Evolutionary conservation across 768 basidiomycete species (phyloP).

Genomic region (Boletus eberwhitei): DNA sequence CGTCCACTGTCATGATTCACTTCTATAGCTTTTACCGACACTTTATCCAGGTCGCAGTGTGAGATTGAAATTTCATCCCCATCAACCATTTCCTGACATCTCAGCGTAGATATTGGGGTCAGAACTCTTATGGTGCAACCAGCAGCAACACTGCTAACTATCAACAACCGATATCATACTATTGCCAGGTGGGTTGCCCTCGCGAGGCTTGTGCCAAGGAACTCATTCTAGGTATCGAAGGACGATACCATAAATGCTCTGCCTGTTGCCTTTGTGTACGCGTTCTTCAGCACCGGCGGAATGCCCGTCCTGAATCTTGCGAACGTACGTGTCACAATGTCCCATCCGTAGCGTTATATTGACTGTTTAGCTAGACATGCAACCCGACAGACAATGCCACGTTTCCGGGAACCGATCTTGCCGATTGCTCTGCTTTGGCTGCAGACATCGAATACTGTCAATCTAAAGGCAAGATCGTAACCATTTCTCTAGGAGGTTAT

Average conservation of each 20-base stretch:
- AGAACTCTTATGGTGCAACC: slow-evolving; percentile 68
- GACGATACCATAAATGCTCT: slow-evolving; percentile 68
- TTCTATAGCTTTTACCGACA: slow-evolving; percentile 1
- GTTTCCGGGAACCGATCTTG: slow-evolving; percentile 42
- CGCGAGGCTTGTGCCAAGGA: background rate
- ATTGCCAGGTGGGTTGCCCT: slow-evolving; percentile 49
- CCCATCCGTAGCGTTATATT: background rate
- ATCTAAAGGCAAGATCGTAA: slow-evolving; percentile 45
- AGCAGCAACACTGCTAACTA: slow-evolving; percentile 49
- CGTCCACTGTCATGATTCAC: slow-evolving; percentile 16
- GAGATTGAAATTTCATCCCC: slow-evolving; percentile 16
- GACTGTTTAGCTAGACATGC: slow-evolving; percentile 35
- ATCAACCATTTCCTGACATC: background rate
- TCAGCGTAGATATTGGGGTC: slow-evolving; percentile 62
- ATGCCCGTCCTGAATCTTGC: slow-evolving; percentile 66
- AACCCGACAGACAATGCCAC: slow-evolving; percentile 38
- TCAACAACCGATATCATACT: slow-evolving; percentile 60
- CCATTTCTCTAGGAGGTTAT: slow-evolving; percentile 44
- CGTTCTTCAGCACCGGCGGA: slow-evolving; percentile 62
- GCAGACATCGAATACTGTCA: slow-evolving; percentile 44
- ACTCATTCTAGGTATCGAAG: slow-evolving; percentile 29
- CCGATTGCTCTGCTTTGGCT: slow-evolving; percentile 38
- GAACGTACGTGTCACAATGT: slow-evolving; percentile 41
- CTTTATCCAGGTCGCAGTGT: slow-evolving; percentile 52
- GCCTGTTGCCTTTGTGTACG: slow-evolving; percentile 65